Conservation (phyloP, 148 eudicot genomes). For the Tetragonia tetragonoides region DNA sequence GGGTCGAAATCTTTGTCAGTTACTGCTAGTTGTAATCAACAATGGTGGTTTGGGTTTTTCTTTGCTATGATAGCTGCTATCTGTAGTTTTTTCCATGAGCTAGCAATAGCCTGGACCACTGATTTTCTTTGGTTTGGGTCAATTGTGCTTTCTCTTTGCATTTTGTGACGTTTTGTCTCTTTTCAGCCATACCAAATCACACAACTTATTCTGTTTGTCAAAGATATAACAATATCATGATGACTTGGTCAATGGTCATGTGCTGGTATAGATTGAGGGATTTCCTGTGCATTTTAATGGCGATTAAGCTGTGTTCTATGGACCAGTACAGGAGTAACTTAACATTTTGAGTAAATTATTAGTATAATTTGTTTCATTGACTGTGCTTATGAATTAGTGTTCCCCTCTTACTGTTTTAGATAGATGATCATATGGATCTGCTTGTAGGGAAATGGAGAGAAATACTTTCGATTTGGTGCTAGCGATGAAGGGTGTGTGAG, state of each 20-base stretch:
- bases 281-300: background rate
- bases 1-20: constrained; percentile 14
- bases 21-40: constrained; percentile 31
- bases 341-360: background rate
- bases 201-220: constrained; percentile 1
- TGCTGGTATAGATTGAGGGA: background rate
- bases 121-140: constrained; percentile 13
- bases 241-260: constrained; percentile 12
- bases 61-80: constrained; percentile 1
- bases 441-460: background rate
- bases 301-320: background rate
- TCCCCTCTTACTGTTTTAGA: background rate
- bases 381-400: background rate
- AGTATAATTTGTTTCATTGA: background rate
- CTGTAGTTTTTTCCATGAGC: background rate
- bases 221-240: constrained; percentile 12
- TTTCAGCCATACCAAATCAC: constrained; percentile 20
- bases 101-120: constrained; percentile 37
- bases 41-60: constrained; percentile 1
- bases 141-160: constrained; percentile 2
- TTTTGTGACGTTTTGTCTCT: constrained; percentile 23
- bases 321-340: background rate
- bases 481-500: background rate
- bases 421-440: background rate
- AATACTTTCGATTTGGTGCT: background rate